Evolutionary conservation across 1,139 yeast genomes (phyloP).

Genomic region (Blastobotrys aristatus): DNA sequence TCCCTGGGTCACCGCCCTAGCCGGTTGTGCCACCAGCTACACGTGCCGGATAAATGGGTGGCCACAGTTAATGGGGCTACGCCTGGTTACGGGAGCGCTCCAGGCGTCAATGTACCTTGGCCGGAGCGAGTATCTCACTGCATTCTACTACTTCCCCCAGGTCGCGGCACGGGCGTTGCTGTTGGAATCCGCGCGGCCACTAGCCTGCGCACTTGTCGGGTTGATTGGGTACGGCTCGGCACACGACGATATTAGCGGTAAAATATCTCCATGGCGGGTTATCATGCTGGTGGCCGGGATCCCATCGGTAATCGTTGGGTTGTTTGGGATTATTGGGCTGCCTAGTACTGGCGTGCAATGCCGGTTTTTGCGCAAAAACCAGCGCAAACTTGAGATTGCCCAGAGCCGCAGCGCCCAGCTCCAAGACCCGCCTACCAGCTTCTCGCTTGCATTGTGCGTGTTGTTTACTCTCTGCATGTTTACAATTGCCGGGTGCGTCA

Average conservation of each 20-base stretch:
- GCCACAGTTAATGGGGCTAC: slow-evolving; percentile 3
- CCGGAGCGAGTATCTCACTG: not conserved
- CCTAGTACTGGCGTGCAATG: not conserved
- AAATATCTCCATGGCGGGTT: slow-evolving; percentile 5
- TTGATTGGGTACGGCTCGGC: not conserved
- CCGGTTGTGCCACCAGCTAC: not conserved
- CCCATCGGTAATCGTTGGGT: slow-evolving; percentile 6
- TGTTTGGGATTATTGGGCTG: slow-evolving; percentile 4
- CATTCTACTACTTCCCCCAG: slow-evolving; percentile 6
- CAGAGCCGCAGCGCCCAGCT: slow-evolving; percentile 4
- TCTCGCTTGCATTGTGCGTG: slow-evolving; percentile 1
- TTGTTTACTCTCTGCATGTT: not conserved
- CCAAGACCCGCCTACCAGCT: slow-evolving; percentile 9
- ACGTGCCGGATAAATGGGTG: not conserved
- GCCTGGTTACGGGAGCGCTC: not conserved
- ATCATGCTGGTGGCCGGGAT: not conserved
- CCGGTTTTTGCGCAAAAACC: not conserved
- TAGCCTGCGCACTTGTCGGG: not conserved
- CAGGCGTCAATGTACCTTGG: not conserved
- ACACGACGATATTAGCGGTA: not conserved
- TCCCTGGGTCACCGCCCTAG: slow-evolving; percentile 2
- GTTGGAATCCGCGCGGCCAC: not conserved
- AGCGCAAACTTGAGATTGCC: slow-evolving; percentile 2
- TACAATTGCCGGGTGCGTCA: not conserved
- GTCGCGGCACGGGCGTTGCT: not conserved